Conservation (phyloP, 139 green algal species). For the Chlamydomonas schloesseri region DNA sequence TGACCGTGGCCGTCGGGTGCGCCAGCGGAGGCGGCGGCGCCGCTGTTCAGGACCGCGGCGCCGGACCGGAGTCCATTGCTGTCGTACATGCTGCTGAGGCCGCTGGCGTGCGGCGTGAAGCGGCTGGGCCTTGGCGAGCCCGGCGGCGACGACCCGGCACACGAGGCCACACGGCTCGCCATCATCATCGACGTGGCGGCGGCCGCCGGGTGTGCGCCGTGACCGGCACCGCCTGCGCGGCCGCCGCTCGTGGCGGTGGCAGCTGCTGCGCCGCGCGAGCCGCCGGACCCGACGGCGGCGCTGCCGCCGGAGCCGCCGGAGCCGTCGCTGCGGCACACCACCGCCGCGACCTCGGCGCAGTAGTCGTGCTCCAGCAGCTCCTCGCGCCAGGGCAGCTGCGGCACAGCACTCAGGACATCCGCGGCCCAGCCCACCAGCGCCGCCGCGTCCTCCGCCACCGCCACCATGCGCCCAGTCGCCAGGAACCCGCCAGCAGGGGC, state of each 20-base stretch:
- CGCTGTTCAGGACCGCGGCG: no score
- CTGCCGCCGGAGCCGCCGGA: no score
- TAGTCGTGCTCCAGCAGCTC: constrained; percentile 23
- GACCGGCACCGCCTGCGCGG: no score
- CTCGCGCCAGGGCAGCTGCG: constrained; percentile 13
- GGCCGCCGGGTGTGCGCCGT: no score
- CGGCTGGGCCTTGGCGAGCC: neutral
- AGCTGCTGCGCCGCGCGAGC: no score
- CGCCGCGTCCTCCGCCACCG: constrained; percentile 13
- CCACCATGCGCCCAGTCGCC: neutral
- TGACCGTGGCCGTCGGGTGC: neutral
- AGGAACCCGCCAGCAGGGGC: neutral
- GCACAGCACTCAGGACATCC: neutral
- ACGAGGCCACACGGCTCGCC: neutral
- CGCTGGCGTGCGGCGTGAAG: neutral
- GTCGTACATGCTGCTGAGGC: neutral
- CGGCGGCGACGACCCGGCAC: neutral
- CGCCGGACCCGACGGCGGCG: no score
- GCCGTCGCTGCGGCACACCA: no score
- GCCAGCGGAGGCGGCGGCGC: no score
- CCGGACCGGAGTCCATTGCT: no score
- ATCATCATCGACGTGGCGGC: neutral
- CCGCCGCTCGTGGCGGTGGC: no score
- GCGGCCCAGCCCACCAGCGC: neutral
- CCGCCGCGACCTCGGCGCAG: constrained; percentile 11